Base-by-base conservation (phyloP, 1,284 basidiomycete genomes). In the Cryptococcus sp. region DNA sequence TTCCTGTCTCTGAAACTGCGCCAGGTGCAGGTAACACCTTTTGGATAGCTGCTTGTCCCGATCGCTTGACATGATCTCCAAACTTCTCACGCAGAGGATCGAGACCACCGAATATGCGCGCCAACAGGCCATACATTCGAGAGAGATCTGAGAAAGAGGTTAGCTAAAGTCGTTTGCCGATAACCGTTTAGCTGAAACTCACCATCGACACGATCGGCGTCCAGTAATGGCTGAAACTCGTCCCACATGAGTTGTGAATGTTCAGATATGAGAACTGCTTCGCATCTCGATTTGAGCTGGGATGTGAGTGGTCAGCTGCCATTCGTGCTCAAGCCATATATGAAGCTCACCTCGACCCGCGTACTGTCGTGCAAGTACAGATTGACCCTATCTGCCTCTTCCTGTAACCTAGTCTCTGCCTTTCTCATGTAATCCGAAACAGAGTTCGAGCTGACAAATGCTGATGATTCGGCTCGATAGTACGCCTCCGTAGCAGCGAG, bases 351-450 rank as follows among this genome's bases (percentile, higher is more conserved):
- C 25, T 87, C 84, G 78, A 90, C 91, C 68, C 89, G 85, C 8
- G 93, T 95, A 71, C 86, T 86, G 41, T 86, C 88, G 78, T 98
- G 91, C 62, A 99, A 83, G 78, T 97, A 98, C 55, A 94, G 84
- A 76, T 96, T 93, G 41, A 99, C 92, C 41, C 96, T 86, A 67
- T 95, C 91, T 75, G 95, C 92, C 75, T 99, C 96, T 78, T 99
- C 95, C 60, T 87, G 85, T 58, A 99, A 81, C 30, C 96, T 86
- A 68, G 88, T 88, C 73, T 98, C 94, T 2, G 93, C 96, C 80
- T 93, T 95, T 83, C 90, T 93, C 78, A 99, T 85, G 79, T 99
- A 99, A 77, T 99, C 96, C 23, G 93, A 90, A 39, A 98, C 91
- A 48, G 86, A 89, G 78, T 94, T 95, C 71, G 89, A 86, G 1